phyloP scores from a whole-genome alignment of 306 rosid genomes.

The Cicer chorassanicum region DNA sequence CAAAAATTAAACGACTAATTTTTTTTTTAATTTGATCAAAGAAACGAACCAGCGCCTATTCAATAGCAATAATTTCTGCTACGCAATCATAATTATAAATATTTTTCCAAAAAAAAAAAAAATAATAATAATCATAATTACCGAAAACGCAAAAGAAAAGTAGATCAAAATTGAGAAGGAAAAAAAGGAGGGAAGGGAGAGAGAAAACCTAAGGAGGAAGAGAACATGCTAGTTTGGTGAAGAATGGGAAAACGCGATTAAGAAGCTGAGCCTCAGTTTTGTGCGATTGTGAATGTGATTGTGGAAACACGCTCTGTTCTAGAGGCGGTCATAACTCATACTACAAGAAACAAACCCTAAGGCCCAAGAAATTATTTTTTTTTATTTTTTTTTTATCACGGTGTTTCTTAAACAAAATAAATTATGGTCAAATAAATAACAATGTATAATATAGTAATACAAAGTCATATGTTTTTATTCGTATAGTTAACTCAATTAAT shows the following conservation, averaged over 20 bases:
- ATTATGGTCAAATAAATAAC: too few species aligned
- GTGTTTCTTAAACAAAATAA: too few species aligned
- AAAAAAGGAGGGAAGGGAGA: background rate
- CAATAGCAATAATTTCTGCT: background rate
- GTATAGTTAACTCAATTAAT: too few species aligned
- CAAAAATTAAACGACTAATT: background rate
- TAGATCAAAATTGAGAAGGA: background rate
- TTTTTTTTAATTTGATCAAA: conserved; percentile 10
- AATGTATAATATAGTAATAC: too few species aligned
- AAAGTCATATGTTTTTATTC: too few species aligned
- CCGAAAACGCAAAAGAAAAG: background rate
- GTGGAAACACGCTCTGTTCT: background rate
- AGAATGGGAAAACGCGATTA: conserved; percentile 19
- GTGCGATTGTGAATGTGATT: conserved; percentile 5
- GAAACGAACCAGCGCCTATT: background rate
- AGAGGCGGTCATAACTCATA: conserved; percentile 25
- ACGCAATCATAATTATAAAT: background rate
- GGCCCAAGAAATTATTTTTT: conserved; percentile 4
- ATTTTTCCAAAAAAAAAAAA: background rate
- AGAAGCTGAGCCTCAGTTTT: conserved; percentile 39
- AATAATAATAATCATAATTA: background rate
- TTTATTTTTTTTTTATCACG: too few species aligned
- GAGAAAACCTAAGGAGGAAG: conserved; percentile 46
- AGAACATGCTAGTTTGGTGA: conserved; percentile 47
- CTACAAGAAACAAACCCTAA: conserved; percentile 40